Conservation (phyloP, 352 stramenopile species). For the Phytopythium helicoides region DNA sequence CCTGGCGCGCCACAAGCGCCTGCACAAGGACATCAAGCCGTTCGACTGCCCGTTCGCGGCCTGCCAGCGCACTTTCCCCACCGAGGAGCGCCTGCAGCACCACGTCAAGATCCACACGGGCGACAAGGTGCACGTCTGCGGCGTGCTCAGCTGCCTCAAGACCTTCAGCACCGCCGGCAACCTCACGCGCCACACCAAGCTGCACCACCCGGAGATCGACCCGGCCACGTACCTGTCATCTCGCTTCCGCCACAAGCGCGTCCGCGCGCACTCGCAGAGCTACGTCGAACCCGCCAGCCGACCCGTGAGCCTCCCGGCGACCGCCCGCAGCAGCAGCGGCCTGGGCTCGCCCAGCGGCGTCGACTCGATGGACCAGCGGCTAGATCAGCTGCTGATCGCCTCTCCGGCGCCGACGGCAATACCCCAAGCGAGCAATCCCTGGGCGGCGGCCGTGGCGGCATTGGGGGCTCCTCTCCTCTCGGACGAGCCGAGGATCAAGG, state of each 20-base stretch:
- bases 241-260: conserved; percentile 10
- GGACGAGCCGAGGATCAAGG: conserved; percentile 8
- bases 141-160: conserved; percentile 37
- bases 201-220: conserved; percentile 35
- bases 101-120: conserved; percentile 57
- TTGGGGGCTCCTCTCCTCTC: conserved; percentile 11
- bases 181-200: conserved; percentile 52
- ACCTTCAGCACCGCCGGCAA: conserved; percentile 60
- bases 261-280: conserved; percentile 1
- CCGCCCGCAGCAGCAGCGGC: no score
- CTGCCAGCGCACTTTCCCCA: conserved; percentile 40
- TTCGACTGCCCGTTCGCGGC: conserved; percentile 43
- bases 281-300: no score
- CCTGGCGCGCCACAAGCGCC: conserved; percentile 47
- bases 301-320: no score
- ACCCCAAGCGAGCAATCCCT: no score
- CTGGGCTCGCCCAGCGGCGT: conserved; percentile 5
- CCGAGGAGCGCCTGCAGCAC: conserved; percentile 39
- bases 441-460: background rate
- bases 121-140: conserved; percentile 40
- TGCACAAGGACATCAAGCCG: conserved; percentile 46
- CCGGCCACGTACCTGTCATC: conserved; percentile 12
- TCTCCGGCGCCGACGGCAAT: background rate
- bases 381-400: conserved; percentile 1
- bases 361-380: conserved; percentile 9